Evolutionary conservation across 2,329 filamentous ascomycete species (phyloP).

Genomic region (Cryphonectria radicalis): DNA sequence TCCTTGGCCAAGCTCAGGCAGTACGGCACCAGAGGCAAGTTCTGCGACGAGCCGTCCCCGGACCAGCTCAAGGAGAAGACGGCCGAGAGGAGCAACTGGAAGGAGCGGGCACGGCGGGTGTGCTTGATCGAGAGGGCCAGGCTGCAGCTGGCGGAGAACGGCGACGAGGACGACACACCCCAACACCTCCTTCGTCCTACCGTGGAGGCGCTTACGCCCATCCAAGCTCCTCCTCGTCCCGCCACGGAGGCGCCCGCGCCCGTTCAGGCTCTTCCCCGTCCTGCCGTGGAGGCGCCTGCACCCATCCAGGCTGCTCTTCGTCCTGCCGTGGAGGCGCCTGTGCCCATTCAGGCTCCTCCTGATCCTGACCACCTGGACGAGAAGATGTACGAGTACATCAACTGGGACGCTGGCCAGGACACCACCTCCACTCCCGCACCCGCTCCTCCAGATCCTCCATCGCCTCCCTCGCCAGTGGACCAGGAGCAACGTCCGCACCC

Average conservation of each 20-base stretch:
- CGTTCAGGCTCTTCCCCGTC: no score
- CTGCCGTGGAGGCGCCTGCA: background rate
- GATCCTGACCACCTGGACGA: background rate
- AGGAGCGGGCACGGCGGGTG: background rate
- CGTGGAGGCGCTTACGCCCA: background rate
- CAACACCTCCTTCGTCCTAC: background rate
- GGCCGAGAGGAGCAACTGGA: constrained; percentile 1
- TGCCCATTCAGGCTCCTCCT: background rate
- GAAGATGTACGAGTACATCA: no score
- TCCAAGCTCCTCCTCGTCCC: background rate
- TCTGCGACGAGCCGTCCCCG: background rate
- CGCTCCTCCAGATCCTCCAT: background rate
- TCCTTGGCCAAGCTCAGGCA: background rate
- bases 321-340: no score
- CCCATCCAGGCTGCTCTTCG: background rate
- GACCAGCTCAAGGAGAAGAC: background rate
- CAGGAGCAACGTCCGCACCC: background rate
- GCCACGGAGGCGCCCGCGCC: background rate
- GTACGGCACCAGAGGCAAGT: background rate
- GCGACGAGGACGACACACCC: background rate
- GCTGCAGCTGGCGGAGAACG: background rate
- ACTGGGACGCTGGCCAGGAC: background rate
- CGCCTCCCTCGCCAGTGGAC: background rate
- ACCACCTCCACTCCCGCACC: no score
- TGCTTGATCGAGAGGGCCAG: background rate